phyloP scores from a whole-genome alignment of 2,329 filamentous ascomycete species.

The Massarina eburnea region DNA sequence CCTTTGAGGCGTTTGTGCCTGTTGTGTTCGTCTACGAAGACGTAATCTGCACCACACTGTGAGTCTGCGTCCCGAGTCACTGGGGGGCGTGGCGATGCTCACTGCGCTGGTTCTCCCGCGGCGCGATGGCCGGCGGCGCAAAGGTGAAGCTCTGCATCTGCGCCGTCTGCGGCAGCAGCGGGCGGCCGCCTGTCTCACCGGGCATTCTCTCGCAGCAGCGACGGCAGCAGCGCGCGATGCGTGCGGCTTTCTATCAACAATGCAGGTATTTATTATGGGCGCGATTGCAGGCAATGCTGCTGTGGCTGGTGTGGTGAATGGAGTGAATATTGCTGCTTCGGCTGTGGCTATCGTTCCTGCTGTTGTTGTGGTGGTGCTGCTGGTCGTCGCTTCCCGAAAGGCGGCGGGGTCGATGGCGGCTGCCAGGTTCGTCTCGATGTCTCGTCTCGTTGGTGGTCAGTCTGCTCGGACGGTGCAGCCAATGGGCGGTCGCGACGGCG shows the following conservation, averaged over 20 bases:
- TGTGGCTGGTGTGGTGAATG: neutral
- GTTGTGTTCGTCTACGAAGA: slow-evolving; percentile 98
- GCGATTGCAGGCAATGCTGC: too few relatives aligned
- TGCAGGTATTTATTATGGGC: too few relatives aligned
- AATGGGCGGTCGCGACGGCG: slow-evolving; percentile 23
- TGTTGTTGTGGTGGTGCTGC: neutral
- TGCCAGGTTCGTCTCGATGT: slow-evolving; percentile 12
- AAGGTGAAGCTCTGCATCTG: slow-evolving; percentile 78
- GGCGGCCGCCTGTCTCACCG: slow-evolving; percentile 62
- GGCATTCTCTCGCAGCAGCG: slow-evolving; percentile 53
- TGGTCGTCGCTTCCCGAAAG: neutral
- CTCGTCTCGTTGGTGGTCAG: slow-evolving; percentile 20
- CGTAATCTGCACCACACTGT: slow-evolving; percentile 71
- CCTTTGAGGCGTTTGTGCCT: slow-evolving; percentile 95
- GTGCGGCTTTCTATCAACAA: too few relatives aligned
- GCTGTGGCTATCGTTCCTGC: too few relatives aligned
- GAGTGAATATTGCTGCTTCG: neutral
- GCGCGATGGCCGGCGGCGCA: slow-evolving; percentile 64
- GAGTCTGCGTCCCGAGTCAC: slow-evolving; percentile 10
- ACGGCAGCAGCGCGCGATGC: neutral
- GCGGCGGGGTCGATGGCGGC: slow-evolving; percentile 6
- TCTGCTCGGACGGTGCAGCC: slow-evolving; percentile 27
- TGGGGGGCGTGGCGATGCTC: slow-evolving; percentile 42
- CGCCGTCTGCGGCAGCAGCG: slow-evolving; percentile 66
- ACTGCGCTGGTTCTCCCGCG: slow-evolving; percentile 83